Conservation (phyloP, 164 flowering plant genomes). For the Nymphaea colorata region DNA sequence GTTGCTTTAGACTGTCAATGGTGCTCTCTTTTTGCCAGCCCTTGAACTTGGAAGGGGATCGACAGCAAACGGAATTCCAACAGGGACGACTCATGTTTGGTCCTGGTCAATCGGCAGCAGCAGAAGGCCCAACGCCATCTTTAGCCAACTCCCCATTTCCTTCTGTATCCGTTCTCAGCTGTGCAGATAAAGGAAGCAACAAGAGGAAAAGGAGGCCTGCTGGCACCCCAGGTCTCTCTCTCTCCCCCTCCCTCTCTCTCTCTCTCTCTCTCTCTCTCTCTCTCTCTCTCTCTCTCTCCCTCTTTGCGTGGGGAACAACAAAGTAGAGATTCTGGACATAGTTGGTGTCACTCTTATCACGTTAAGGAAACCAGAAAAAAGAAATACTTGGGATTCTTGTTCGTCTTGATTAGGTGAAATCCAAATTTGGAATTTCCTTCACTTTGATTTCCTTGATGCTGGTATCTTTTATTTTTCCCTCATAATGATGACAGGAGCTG, state of each 20-base stretch:
- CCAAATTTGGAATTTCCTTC: too few species aligned
- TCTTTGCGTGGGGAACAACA: too few species aligned
- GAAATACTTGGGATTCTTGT: too few species aligned
- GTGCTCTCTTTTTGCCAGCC: neutral
- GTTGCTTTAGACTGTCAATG: neutral
- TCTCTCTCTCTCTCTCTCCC: too few species aligned
- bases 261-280: too few species aligned
- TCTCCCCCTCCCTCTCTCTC: neutral
- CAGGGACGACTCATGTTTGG: constrained; percentile 24
- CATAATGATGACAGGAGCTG: neutral
- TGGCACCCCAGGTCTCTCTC: constrained; percentile 56
- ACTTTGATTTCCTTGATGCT: too few species aligned
- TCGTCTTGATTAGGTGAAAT: too few species aligned
- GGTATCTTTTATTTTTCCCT: neutral
- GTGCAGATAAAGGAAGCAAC: constrained; percentile 37
- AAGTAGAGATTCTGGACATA: too few species aligned
- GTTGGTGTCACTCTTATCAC: too few species aligned
- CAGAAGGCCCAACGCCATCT: constrained; percentile 2
- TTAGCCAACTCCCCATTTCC: constrained; percentile 9
- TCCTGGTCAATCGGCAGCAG: neutral
- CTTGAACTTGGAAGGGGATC: neutral
- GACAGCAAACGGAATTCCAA: neutral
- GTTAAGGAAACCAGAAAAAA: too few species aligned
- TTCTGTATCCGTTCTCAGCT: constrained; percentile 20
- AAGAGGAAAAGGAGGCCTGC: constrained; percentile 68